Evolutionary conservation across 768 basidiomycete species (phyloP).

Genomic region (Russula compacta): DNA sequence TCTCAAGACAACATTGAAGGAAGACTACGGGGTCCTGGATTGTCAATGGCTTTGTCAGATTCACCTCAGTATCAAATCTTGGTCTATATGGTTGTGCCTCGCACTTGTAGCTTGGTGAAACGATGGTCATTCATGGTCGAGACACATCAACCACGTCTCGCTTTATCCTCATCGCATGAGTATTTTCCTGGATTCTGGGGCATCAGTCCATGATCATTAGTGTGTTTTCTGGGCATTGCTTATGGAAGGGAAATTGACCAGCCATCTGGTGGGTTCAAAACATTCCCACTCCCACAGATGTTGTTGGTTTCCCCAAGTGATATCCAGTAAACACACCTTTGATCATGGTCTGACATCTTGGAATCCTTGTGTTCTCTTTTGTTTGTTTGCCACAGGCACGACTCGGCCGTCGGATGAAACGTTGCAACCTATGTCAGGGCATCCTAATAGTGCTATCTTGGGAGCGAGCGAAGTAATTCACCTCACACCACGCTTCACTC

Average conservation of each 20-base stretch:
- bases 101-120: not conserved
- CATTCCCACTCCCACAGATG: not conserved
- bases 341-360: not conserved
- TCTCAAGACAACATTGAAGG: not conserved
- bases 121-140: not conserved
- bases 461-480: not conserved
- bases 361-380: not conserved
- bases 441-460: not conserved
- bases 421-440: not conserved
- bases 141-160: not conserved
- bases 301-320: not conserved
- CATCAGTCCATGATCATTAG: not conserved
- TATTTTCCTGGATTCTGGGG: not conserved
- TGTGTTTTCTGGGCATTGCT: not conserved
- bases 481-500: not conserved
- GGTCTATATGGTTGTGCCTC: not conserved
- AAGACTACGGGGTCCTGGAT: not conserved
- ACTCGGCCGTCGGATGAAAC: not conserved
- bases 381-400: not conserved
- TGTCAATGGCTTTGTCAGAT: not conserved
- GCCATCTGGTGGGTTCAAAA: not conserved
- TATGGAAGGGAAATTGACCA: not conserved
- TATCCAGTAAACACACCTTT: not conserved
- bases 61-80: not conserved
- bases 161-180: not conserved